A percentile compares a stretch with the other conserved stretches of the same genome.
Conservation (phyloP, 495 filamentous ascomycete species). For the Hypomontagnella monticulosa region DNA sequence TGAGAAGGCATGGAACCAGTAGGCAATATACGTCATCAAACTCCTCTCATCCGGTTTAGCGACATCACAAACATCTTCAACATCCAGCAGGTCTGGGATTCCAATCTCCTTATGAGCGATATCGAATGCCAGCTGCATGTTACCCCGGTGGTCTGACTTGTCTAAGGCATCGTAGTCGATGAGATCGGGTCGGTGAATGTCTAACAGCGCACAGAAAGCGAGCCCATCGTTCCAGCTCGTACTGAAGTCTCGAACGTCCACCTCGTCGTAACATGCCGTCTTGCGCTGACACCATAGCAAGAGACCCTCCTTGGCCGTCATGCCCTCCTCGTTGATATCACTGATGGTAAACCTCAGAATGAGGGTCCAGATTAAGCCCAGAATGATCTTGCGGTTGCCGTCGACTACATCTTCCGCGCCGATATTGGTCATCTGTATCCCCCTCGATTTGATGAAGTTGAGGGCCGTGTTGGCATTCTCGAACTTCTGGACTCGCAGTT, state of each 20-base stretch:
- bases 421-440: constrained; percentile 98
- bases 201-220: constrained; percentile 94
- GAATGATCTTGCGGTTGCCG: constrained; percentile 95
- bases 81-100: constrained; percentile 93
- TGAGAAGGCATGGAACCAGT: constrained; percentile 99
- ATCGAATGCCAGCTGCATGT: constrained; percentile 97
- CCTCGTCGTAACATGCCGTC: constrained; percentile 97
- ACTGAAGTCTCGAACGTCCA: constrained; percentile 93
- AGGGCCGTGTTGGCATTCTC: constrained; percentile 98
- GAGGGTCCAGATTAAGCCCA: constrained; percentile 96
- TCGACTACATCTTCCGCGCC: constrained; percentile 98
- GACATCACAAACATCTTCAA: constrained; percentile 98
- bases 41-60: constrained; percentile 94
- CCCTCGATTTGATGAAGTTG: constrained; percentile 87
- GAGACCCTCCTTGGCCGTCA: constrained; percentile 96
- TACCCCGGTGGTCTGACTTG: constrained; percentile 92
- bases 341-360: constrained; percentile 98
- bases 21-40: constrained; percentile 99
- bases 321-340: constrained; percentile 97
- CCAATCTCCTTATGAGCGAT: constrained; percentile 96
- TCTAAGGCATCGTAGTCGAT: constrained; percentile 96
- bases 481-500: constrained; percentile 95
- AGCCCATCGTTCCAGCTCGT: constrained; percentile 96
- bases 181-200: constrained; percentile 95
- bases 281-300: constrained; percentile 98